phyloP scores from a whole-genome alignment of 495 filamentous ascomycete species.

The Acidomyces sp. region DNA sequence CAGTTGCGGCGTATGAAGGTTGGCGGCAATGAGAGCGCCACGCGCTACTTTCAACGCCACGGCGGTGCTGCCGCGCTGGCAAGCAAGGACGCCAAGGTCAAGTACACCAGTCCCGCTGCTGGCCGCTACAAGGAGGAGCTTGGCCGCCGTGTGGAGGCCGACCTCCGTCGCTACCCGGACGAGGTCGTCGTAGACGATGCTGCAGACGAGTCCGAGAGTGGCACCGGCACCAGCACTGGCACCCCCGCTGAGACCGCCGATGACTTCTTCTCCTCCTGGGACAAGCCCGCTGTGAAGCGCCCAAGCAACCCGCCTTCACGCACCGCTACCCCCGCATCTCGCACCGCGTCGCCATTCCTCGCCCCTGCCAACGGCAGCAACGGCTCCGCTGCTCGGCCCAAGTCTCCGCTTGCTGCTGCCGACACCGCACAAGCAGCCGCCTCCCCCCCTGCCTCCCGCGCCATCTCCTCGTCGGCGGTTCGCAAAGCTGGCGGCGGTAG shows the following conservation, averaged over 20 bases:
- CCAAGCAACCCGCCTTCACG: constrained; percentile 88
- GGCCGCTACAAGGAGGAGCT: constrained; percentile 96
- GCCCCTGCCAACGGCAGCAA: constrained; percentile 63
- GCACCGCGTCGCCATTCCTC: constrained; percentile 80
- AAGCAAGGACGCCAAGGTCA: constrained; percentile 90
- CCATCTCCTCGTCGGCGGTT: constrained; percentile 59
- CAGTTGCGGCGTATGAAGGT: constrained; percentile 97
- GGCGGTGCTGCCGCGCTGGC: constrained; percentile 85
- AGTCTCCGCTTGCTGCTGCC: constrained; percentile 62
- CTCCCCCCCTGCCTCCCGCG: constrained; percentile 50
- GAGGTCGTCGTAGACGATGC: constrained; percentile 78
- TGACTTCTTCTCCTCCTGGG: constrained; percentile 98
- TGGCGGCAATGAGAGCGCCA: constrained; percentile 94
- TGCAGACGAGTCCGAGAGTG: constrained; percentile 41
- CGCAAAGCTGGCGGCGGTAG: constrained; percentile 42
- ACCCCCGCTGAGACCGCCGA: constrained; percentile 72
- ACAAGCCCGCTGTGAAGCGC: constrained; percentile 93
- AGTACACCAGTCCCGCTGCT: constrained; percentile 82
- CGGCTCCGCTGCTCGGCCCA: constrained; percentile 48
- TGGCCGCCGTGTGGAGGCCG: constrained; percentile 63
- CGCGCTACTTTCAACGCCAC: constrained; percentile 92
- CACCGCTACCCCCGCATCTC: constrained; percentile 73
- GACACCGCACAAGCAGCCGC: constrained; percentile 37
- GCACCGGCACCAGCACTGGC: constrained; percentile 48
- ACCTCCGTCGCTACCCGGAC: constrained; percentile 65